phyloP scores from a whole-genome alignment of 345 rosid species.

The Euphorbia pulcherrima region DNA sequence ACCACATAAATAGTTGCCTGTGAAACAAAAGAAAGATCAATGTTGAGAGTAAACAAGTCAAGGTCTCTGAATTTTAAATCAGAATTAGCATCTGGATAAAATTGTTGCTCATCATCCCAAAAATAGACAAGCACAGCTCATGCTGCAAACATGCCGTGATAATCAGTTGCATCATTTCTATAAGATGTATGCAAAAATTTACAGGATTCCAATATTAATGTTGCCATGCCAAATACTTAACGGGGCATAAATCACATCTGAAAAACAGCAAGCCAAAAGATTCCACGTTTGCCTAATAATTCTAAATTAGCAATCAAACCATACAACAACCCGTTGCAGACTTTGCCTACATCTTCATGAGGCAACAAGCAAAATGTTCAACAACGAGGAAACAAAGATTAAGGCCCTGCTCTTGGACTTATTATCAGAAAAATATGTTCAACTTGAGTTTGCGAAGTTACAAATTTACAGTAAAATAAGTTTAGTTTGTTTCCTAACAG shows the following conservation, averaged over 20 bases:
- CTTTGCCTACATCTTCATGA: neutral
- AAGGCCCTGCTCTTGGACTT: no score
- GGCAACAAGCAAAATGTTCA: neutral
- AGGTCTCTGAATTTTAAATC: neutral
- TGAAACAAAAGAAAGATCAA: slow-evolving; percentile 9
- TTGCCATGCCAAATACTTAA: neutral
- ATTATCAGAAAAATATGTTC: no score
- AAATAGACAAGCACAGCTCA: neutral
- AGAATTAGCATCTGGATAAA: neutral
- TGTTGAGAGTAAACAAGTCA: neutral
- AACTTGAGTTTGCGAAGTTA: no score
- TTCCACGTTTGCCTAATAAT: neutral
- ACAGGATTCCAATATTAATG: neutral
- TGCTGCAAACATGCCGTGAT: neutral
- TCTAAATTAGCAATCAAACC: neutral
- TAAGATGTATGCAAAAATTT: neutral
- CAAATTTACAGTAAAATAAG: no score
- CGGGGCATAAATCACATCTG: neutral
- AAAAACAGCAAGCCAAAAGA: neutral
- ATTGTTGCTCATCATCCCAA: neutral
- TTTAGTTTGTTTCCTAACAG: no score
- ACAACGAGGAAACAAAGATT: neutral
- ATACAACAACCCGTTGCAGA: neutral
- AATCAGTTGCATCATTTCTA: neutral
- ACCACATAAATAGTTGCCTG: slow-evolving; percentile 63